phyloP scores from a whole-genome alignment of 192 early-diverging fungal species.

The Spizellomyces punctatus region DNA sequence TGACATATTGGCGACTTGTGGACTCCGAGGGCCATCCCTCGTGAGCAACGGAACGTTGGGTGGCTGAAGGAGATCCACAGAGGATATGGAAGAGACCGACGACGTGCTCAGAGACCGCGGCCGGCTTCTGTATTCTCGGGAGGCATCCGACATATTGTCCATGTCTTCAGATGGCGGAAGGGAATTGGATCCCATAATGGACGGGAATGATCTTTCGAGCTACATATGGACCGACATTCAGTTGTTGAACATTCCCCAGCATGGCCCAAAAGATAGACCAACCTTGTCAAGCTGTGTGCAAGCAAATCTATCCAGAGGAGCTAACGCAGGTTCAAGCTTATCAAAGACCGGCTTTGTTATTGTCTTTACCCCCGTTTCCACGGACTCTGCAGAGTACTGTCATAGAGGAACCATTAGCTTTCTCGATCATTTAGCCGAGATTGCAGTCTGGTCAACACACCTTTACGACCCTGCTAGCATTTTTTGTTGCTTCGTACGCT shows the following conservation, averaged over 20 bases:
- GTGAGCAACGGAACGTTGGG: slow-evolving; percentile 24
- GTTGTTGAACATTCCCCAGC: background rate
- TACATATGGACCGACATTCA: slow-evolving; percentile 7
- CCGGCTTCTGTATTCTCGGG: slow-evolving; percentile 12
- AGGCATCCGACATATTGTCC: too few species aligned
- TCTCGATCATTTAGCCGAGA: too few species aligned
- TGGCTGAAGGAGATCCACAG: slow-evolving; percentile 26
- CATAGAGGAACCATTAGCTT: background rate
- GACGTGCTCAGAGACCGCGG: slow-evolving; percentile 20
- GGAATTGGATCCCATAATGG: slow-evolving; percentile 13
- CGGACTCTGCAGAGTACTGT: slow-evolving; percentile 70
- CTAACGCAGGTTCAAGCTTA: slow-evolving; percentile 69
- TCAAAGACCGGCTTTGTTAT: slow-evolving; percentile 75
- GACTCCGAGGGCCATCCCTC: background rate
- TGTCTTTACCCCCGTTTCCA: slow-evolving; percentile 74
- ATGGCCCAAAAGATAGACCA: background rate
- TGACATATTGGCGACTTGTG: slow-evolving; percentile 1
- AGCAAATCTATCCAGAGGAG: slow-evolving; percentile 72
- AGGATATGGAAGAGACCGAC: slow-evolving; percentile 28
- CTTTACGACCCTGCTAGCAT: slow-evolving; percentile 60
- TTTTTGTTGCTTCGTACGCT: slow-evolving; percentile 75
- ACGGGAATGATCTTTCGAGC: slow-evolving; percentile 40
- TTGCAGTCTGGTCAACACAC: background rate
- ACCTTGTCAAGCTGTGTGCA: slow-evolving; percentile 77
- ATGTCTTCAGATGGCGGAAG: too few species aligned